phyloP scores from a whole-genome alignment of 23 red algal genomes.

The Gracilaria vermiculophylla region DNA sequence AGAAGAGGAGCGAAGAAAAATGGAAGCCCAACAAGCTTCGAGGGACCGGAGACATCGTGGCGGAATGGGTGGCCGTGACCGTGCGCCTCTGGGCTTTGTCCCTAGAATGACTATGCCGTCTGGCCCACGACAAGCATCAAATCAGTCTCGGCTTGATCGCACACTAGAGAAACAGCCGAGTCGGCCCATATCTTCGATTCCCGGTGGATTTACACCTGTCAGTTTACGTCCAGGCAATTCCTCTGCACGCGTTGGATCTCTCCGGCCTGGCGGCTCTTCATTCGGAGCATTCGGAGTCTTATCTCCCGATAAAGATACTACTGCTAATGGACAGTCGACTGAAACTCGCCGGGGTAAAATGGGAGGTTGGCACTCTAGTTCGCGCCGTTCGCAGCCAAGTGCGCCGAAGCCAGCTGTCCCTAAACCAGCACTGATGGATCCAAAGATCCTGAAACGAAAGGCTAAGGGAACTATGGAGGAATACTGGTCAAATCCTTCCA shows the following conservation, averaged over 20 bases:
- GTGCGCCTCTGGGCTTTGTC: background rate
- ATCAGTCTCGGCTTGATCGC: background rate
- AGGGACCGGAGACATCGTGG: conserved; percentile 53
- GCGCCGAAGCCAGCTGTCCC: conserved; percentile 19
- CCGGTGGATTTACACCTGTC: background rate
- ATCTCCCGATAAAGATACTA: background rate
- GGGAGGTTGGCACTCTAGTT: background rate
- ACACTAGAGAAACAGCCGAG: conserved; percentile 45
- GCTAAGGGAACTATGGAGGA: conserved; percentile 30
- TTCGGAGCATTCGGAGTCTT: background rate
- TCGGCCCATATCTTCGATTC: conserved; percentile 5
- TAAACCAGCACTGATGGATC: conserved; percentile 45
- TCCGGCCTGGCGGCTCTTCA: conserved; percentile 19
- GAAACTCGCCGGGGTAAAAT: background rate
- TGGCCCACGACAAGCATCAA: background rate
- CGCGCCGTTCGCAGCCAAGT: background rate
- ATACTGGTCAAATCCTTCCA: conserved; percentile 8
- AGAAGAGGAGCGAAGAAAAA: conserved; percentile 75
- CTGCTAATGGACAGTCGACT: background rate
- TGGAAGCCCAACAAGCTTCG: conserved; percentile 43
- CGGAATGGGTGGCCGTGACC: conserved; percentile 23
- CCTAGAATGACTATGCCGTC: conserved; percentile 51
- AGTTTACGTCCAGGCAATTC: conserved; percentile 22
- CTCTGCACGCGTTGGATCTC: conserved; percentile 6
- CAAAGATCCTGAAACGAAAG: conserved; percentile 21